Percentiles rank a stretch among this genome's conserved stretches.
phyloP scores from a whole-genome alignment of 2,329 filamentous ascomycete species.

The Sclerotinia trifoliorum region DNA sequence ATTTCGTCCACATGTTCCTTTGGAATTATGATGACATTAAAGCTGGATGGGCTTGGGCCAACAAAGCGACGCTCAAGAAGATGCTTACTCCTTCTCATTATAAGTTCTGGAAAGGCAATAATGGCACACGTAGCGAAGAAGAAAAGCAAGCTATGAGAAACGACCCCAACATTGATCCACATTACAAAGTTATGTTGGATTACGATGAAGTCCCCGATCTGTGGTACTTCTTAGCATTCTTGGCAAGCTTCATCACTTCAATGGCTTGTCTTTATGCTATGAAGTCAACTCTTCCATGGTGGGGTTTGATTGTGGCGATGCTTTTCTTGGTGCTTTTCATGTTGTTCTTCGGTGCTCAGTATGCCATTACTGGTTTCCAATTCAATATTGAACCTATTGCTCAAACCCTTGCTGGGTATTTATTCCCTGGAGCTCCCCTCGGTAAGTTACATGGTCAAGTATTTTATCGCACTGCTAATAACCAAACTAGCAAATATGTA shows the following conservation, averaged over 20 bases:
- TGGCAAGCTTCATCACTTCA: constrained; percentile 47
- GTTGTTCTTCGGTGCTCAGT: constrained; percentile 38
- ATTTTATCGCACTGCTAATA: background rate
- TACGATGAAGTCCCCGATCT: constrained; percentile 56
- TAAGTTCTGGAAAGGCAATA: constrained; percentile 29
- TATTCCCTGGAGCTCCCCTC: constrained; percentile 57
- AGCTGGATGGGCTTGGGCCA: constrained; percentile 35
- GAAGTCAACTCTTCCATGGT: constrained; percentile 48
- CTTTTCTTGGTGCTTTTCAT: constrained; percentile 38
- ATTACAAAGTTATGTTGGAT: constrained; percentile 46
- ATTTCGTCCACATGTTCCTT: constrained; percentile 46
- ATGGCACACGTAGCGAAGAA: constrained; percentile 24
- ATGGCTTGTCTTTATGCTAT: constrained; percentile 50
- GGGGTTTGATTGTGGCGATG: constrained; percentile 36
- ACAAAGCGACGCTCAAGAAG: constrained; percentile 31
- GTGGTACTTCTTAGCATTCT: constrained; percentile 53
- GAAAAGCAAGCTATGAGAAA: constrained; percentile 26
- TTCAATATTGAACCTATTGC: constrained; percentile 49
- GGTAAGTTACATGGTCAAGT: constrained; percentile 4
- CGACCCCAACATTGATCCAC: constrained; percentile 41
- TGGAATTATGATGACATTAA: constrained; percentile 45
- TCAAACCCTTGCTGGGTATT: constrained; percentile 50
- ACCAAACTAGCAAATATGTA: constrained; percentile 58
- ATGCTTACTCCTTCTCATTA: constrained; percentile 33
- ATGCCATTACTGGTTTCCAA: constrained; percentile 50